These are phyloP conservation scores for Ceratobasidium sp. DNA, from an alignment of 1,284 basidiomycete species.

Conservation along the genomic window DNA sequence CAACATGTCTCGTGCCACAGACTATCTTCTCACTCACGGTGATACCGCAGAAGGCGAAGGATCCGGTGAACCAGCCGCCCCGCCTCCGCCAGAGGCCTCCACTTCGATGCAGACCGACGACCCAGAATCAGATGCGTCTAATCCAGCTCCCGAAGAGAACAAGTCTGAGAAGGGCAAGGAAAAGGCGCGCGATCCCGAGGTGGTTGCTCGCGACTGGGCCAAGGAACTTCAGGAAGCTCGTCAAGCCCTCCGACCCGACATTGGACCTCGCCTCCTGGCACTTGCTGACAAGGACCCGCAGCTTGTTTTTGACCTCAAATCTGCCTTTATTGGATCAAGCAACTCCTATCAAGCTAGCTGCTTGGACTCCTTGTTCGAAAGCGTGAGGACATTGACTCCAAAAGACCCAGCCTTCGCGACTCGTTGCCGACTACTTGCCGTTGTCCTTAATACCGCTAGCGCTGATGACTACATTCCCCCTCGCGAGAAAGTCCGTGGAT, in stretches of 20 bases:
- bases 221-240: constrained; percentile 69
- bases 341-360: constrained; percentile 66
- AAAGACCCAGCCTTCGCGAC: constrained; percentile 76
- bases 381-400: constrained; percentile 71
- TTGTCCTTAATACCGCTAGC: constrained; percentile 77
- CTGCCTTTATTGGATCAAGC: constrained; percentile 71
- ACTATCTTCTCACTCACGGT: constrained; percentile 82
- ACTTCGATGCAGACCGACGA: constrained; percentile 42
- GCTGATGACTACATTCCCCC: constrained; percentile 45
- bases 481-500: constrained; percentile 46
- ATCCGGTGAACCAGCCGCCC: constrained; percentile 52
- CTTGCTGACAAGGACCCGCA: constrained; percentile 87
- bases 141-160: constrained; percentile 26
- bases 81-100: constrained; percentile 46
- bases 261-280: constrained; percentile 71
- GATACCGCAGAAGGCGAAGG: constrained; percentile 61
- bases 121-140: constrained; percentile 46
- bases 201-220: constrained; percentile 47
- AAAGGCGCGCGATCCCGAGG: constrained; percentile 49
- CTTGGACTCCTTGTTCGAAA: constrained; percentile 69
- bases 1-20: constrained; percentile 88
- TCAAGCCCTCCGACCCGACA: constrained; percentile 66
- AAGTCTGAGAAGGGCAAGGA: constrained; percentile 39
- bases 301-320: constrained; percentile 87
- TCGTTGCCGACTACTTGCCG: constrained; percentile 81